Evolutionary conservation across 441 rosid species (phyloP), one percentile per base, ranked within the genome.

Genomic region (Hypseocharis bilobata): DNA sequence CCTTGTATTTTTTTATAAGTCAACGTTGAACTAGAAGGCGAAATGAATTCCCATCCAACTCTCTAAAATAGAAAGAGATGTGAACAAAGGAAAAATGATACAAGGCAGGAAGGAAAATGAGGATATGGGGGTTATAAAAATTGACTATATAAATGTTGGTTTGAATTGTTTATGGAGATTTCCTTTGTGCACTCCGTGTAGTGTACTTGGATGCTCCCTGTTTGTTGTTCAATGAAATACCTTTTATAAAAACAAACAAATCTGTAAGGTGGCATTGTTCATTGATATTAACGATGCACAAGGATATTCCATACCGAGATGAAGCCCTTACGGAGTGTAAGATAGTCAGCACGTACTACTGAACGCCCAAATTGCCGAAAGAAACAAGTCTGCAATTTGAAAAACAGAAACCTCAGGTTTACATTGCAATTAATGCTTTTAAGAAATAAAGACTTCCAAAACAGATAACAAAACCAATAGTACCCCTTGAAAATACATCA

Each of bases 251-350:
- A 13, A 58, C 0, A 27, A 4, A 22, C 29, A 34, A 8, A 28
- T 17, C 28, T 23, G 17, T 47, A 2, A 27, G 16, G 47, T 54
- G 44, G 65, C 7, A 36, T 26, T 34, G 6, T 58, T 16, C 54
- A 32, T 7, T 49, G 2, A 47, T 20, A 3, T 28, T 61, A 42
- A 49, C 1, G 23, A 4, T 13, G 32, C 34, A 64, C 36, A n/a
- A 47, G 66, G 72, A 63, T 19, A 61, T 42, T 64, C 32, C 76
- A 54, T 85, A 91, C 96, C 80, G 57, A 54, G 70, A 88, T 86
- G 79, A 91, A 91, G 74, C 91, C 94, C 45, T 85, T 86, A 58
- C 98, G 89, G 14, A 88, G 91, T 59, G 92, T 77, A 55, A 91
- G 84, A 78, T 91, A 91, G 78, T 91, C 96, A 45, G 82, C 76